These are phyloP conservation scores for Skeletonema menzelii DNA, from an alignment of 108 stramenopile species.

Conservation along the genomic window DNA sequence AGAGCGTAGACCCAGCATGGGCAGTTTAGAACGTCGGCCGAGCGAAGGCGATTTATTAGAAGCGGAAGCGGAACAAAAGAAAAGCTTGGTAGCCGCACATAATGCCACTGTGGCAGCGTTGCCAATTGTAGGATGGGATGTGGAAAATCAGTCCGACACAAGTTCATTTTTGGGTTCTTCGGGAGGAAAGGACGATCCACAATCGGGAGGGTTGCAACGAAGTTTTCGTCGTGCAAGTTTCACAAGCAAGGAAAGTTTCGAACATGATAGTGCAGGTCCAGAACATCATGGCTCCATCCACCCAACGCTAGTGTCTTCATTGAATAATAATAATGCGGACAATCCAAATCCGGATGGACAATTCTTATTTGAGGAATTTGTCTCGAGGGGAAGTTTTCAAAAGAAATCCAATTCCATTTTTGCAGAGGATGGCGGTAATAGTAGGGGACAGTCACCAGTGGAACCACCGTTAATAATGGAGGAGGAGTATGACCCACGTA, in stretches of 20 bases:
- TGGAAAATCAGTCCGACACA: neutral
- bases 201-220: neutral
- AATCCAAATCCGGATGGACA: neutral
- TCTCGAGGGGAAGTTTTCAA: neutral
- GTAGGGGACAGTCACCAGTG: neutral
- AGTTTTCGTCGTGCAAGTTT: neutral
- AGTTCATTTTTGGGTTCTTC: neutral
- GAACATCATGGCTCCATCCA: neutral
- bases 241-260: neutral
- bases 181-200: neutral
- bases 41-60: neutral
- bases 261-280: neutral
- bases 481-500: constrained; percentile 12
- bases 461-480: neutral
- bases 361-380: neutral
- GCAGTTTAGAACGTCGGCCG: neutral
- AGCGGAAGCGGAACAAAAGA: neutral
- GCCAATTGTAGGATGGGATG: constrained; percentile 3
- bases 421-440: neutral
- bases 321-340: neutral
- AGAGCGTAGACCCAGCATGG: no score
- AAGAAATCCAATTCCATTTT: neutral
- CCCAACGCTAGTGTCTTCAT: neutral
- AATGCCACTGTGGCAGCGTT: neutral
- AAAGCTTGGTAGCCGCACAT: neutral